These are phyloP conservation scores for Xylaria polymorpha DNA, from an alignment of 2,329 filamentous ascomycete genomes.

Conservation along the genomic window DNA sequence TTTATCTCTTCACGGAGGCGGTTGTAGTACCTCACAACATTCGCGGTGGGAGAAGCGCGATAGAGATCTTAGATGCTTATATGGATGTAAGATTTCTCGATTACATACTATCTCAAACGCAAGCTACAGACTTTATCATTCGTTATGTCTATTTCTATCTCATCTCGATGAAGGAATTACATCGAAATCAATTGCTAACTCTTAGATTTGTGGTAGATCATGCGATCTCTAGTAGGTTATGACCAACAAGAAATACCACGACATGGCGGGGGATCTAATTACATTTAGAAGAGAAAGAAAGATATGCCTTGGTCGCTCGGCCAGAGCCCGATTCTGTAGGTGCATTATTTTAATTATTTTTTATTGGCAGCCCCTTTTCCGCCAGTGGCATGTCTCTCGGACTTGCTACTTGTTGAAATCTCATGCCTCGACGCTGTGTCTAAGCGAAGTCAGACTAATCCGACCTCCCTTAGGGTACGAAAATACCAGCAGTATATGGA, in stretches of 20 bases:
- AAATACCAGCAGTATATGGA: conserved; percentile 26
- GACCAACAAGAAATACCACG: background rate
- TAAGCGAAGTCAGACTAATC: too few species aligned
- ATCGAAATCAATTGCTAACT: background rate
- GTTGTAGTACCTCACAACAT: conserved; percentile 27
- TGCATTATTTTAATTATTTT: conserved; percentile 10
- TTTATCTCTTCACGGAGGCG: conserved; percentile 29
- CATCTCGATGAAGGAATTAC: background rate
- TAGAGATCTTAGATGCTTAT: conserved; percentile 21
- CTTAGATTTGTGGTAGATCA: conserved; percentile 1
- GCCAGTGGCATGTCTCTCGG: background rate
- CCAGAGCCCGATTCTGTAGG: conserved; percentile 23
- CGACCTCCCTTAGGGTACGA: conserved; percentile 1
- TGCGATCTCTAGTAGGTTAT: conserved; percentile 19
- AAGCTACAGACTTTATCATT: background rate
- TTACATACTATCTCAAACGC: background rate
- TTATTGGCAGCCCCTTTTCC: background rate
- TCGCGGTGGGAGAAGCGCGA: conserved; percentile 23
- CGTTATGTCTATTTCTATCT: background rate
- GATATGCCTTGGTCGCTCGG: conserved; percentile 18
- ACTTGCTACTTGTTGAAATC: too few species aligned
- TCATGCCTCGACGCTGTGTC: too few species aligned
- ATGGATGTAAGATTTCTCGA: conserved; percentile 12
- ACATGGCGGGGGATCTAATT: background rate
- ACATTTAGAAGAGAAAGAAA: conserved; percentile 19